phyloP scores from a whole-genome alignment of 441 rosid species.

The Erodium moschatum region DNA sequence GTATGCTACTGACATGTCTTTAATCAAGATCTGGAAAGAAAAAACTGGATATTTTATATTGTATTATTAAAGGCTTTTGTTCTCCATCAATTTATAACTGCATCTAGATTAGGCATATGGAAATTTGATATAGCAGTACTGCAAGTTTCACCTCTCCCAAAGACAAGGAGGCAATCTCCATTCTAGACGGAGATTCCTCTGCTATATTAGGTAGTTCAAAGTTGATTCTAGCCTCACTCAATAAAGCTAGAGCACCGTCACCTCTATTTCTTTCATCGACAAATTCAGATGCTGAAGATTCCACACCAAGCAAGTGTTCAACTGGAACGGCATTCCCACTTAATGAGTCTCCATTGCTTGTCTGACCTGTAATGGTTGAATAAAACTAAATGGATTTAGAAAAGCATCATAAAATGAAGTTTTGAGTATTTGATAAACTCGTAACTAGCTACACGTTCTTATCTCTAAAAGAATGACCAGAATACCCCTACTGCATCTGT shows the following conservation, averaged over 20 bases:
- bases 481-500: not conserved
- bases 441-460: not conserved
- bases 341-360: conserved; percentile 21
- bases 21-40: conserved; percentile 52
- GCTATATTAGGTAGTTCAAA: conserved; percentile 27
- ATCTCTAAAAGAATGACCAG: not conserved
- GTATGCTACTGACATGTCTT: conserved; percentile 64
- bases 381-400: conserved; percentile 13
- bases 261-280: conserved; percentile 27
- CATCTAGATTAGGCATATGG: conserved; percentile 56
- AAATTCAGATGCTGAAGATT: conserved; percentile 22
- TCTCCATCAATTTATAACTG: conserved; percentile 56
- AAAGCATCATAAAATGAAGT: not conserved
- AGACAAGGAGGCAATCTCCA: conserved; percentile 65
- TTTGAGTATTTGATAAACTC: not conserved
- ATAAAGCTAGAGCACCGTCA: conserved; percentile 24
- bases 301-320: conserved; percentile 28
- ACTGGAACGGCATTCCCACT: conserved; percentile 21
- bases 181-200: conserved; percentile 32
- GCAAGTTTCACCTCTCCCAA: conserved; percentile 77
- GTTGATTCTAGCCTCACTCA: conserved; percentile 23
- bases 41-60: conserved; percentile 66
- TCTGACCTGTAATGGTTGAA: conserved; percentile 27
- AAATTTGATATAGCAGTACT: conserved; percentile 39
- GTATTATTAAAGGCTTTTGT: conserved; percentile 59